These are phyloP conservation scores for Mucuna pruriens DNA, from an alignment of 306 rosid species.

Conservation along the genomic window DNA sequence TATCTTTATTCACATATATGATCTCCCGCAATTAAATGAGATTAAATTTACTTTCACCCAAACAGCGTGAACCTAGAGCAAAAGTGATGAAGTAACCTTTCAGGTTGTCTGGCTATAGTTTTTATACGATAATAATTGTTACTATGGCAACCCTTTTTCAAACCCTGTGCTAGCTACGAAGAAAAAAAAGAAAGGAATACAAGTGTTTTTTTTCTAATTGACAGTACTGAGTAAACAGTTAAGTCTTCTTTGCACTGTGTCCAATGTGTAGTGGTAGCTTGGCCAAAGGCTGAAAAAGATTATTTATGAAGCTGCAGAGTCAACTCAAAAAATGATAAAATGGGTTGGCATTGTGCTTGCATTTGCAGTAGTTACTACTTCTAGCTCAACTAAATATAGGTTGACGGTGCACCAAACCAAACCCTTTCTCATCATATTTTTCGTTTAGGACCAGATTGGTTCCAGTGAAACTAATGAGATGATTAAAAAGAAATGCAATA, in stretches of 20 bases:
- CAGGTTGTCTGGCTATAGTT: conserved; percentile 50
- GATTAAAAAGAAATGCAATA: not conserved
- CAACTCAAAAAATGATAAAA: conserved; percentile 39
- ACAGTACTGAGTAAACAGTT: conserved; percentile 29
- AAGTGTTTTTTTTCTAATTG: conserved; percentile 11
- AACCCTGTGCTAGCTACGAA: conserved; percentile 4
- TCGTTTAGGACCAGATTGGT: not conserved
- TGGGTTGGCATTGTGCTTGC: conserved; percentile 30
- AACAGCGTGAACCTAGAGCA: conserved; percentile 41
- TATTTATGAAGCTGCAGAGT: conserved; percentile 44
- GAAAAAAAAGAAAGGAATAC: not conserved
- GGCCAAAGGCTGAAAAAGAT: conserved; percentile 30
- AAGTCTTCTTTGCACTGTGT: conserved; percentile 18
- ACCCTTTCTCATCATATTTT: not conserved
- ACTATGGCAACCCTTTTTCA: conserved; percentile 25
- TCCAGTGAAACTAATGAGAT: not conserved
- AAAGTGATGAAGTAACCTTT: conserved; percentile 48
- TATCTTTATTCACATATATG: conserved; percentile 3
- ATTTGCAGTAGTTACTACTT: conserved; percentile 14
- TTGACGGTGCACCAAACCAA: conserved; percentile 23
- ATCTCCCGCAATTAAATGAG: conserved; percentile 30
- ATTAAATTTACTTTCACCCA: conserved; percentile 43
- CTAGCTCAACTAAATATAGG: conserved; percentile 28
- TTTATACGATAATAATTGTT: conserved; percentile 38
- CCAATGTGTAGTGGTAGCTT: conserved; percentile 16